phyloP scores from a whole-genome alignment of 345 rosid species.

The Dovyalis caffra region DNA sequence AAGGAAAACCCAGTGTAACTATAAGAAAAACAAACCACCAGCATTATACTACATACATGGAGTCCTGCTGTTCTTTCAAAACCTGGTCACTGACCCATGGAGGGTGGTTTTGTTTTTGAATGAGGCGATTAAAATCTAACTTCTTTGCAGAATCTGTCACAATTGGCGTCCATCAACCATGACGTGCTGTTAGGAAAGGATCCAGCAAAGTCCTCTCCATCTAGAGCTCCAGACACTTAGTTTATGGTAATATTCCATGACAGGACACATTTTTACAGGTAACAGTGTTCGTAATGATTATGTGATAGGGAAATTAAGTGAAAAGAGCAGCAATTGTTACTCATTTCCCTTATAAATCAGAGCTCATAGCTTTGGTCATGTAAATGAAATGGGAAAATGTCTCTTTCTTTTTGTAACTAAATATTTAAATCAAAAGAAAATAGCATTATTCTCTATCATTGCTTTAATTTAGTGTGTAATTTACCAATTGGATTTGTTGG shows the following conservation, averaged over 20 bases:
- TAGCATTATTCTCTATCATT: neutral
- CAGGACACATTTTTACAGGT: neutral
- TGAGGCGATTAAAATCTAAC: neutral
- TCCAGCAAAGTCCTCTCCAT: constrained; percentile 50
- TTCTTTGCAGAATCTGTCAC: constrained; percentile 66
- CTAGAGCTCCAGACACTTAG: constrained; percentile 31
- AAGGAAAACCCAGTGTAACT: too few species aligned
- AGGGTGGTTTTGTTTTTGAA: too few species aligned
- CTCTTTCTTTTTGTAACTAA: neutral
- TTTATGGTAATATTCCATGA: neutral
- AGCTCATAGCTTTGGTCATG: constrained; percentile 7
- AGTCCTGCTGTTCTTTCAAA: too few species aligned
- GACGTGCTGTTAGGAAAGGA: constrained; percentile 64
- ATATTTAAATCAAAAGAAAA: constrained; percentile 3
- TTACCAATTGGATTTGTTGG: too few species aligned
- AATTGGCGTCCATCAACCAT: constrained; percentile 74
- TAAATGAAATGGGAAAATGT: neutral
- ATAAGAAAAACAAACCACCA: too few species aligned
- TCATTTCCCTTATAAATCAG: neutral
- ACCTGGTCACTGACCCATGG: too few species aligned
- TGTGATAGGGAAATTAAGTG: neutral
- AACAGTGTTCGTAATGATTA: neutral
- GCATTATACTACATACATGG: too few species aligned
- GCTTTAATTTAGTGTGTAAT: neutral
- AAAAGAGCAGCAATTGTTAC: neutral